Base-by-base conservation (phyloP, 140 eudicot species). In the Cichorium intybus region DNA sequence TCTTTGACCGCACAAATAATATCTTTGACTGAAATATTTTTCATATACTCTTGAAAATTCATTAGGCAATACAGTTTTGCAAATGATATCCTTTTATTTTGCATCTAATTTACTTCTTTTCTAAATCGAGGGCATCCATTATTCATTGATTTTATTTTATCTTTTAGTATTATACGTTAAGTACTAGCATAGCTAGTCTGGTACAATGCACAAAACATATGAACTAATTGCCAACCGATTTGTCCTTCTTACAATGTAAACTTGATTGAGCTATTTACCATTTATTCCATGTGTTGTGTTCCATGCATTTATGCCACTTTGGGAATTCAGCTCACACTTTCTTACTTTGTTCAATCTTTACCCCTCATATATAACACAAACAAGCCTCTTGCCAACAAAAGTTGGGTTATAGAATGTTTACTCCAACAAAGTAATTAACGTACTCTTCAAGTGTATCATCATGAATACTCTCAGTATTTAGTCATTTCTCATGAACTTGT, bases 201-300 rank as follows among this genome's bases (percentile, higher is more conserved):
- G 74, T 51, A 59, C 75, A 56, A 57, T 51, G 86, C 70, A 68
- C 75, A 50, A 79, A 79, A 64, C 69, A 81, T 54, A 68, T 74
- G 66, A 77, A 33, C 21, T 57, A 64, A 62, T 73, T 64, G 27
- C 71, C 77, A 12, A 62, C 45, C 60, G 20, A 15, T 61, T 58
- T 81, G 79, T 39, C 70, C 24, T 43, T 59, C 73, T 69, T 48
- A 59, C 5, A 74, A 51, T 11, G 10, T n/a, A 60, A 53, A 56
- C 66, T 62, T 35, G 54, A 56, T 56, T 31, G 49, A 62, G 35
- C 37, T 50, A 75, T 50, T 28, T 35, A 66, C 37, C 16, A 23
- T 50, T 15, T 60, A 64, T 29, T 63, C 75, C 70, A 75, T 67
- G 64, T 67, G 79, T 17, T 27, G 27, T 67, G 79, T 58, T 50